Base-by-base conservation (phyloP, 352 stramenopile genomes). In the Phytopythium aichiense region DNA sequence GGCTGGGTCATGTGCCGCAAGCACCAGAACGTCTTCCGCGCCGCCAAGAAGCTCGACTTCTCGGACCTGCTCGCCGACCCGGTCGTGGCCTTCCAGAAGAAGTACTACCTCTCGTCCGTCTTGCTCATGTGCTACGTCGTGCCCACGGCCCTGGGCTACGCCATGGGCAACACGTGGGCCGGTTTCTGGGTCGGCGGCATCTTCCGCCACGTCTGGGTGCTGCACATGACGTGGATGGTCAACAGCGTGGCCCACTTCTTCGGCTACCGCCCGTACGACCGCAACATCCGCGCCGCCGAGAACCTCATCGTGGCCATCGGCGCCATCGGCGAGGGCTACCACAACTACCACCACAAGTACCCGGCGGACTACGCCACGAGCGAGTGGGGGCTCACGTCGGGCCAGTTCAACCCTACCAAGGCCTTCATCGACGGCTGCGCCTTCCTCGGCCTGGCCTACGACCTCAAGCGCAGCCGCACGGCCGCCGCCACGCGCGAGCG, bases 261-360 rank as follows among this genome's bases (percentile, higher is more conserved):
- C 59, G 97, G 97, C 46, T 98, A 99, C 84, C 98, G 98, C 72
- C 97, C 97, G 16, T 99, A 99, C 76, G 96, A 99, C 79, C 77
- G 88, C 57, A 87, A 97, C 61, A 97, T 94, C 28, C 94, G 92
- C 42, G 91, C 97, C 11, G 87, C 96, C 7, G 97, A 99, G 77
- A 99, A 99, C 79, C 85, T 97, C 13, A 91, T 98, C 63, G 96
- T 99, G 38, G 95, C 87, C 30, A 92, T 98, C 60, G 94, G 91
- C 48, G 93, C 96, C 50, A 91, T 99, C 38, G 97, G 97, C 48
- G 96, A 99, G 72, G 96, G 96, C 69, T 99, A 97, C 87, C 96
- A 99, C 83, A 99, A 99, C 85, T 99, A 97, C 92, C 97, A 99
- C 77, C 97, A 99, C 92, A 99, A 99, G 81, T 99, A 98, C 79